Evolutionary conservation across 352 stramenopile species (phyloP), one percentile per base, ranked within the genome.

Genomic region (Globisporangium nagaii): DNA sequence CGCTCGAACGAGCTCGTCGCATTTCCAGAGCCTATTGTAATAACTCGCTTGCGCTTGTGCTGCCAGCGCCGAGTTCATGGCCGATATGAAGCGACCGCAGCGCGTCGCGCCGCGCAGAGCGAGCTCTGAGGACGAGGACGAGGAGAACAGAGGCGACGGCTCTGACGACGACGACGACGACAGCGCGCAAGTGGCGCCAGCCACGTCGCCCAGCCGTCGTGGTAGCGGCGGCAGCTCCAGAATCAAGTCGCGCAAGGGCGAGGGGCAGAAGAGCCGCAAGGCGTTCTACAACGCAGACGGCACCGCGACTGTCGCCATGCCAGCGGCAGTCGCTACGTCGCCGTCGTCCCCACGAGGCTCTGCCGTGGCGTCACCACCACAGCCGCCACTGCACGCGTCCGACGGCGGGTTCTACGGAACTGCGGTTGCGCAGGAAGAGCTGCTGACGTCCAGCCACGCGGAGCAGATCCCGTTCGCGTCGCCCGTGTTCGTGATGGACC

Each of bases 381-480:
- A n/a, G n/a, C n/a, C n/a, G n/a, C n/a, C n/a, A n/a, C n/a, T n/a
- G n/a, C n/a, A n/a, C n/a, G n/a, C n/a, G n/a, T n/a, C n/a, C n/a
- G n/a, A n/a, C n/a, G n/a, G n/a, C n/a, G n/a, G n/a, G n/a, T n/a
- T n/a, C n/a, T n/a, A n/a, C n/a, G n/a, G n/a, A n/a, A n/a, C n/a
- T n/a, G n/a, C n/a, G n/a, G n/a, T 39, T n/a, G 32, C 53, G 10
- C 32, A 40, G 48, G 48, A 46, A 12, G 41, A 10, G 2, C n/a
- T 58, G 9, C n/a, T 69, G 13, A 54, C 66, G 20, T 40, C 57
- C 4, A 70, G 58, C 31, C 25, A 48, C 36, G 46, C 47, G 4
- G 59, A 77, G 15, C 59, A 71, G 44, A 81, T 87, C 19, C 79
- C 75, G 13, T 86, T 75, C 52, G 75, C 73, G 31, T 85, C 75